Evolutionary conservation across 2,329 filamentous ascomycete species (phyloP), one percentile per base, ranked within the genome.

Genomic region (Cladorrhinum sp.): DNA sequence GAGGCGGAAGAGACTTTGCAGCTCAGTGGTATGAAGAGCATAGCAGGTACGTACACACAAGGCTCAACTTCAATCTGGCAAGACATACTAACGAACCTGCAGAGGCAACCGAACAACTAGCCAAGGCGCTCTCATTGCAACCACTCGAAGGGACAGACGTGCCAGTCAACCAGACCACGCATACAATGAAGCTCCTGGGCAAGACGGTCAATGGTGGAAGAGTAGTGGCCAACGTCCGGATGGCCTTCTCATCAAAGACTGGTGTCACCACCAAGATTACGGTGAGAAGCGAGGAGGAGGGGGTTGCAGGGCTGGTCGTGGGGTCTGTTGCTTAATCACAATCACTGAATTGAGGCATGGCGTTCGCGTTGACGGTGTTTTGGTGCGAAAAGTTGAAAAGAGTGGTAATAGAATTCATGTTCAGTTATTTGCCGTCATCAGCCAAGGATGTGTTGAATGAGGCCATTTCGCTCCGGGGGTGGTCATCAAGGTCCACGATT

Each of bases 221-320:
- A 71, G 94, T 99, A 16, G 91, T 93, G 59, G 90, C 90, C 63
- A 88, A 86, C 66, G 86, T 98, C 66, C 86, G 92, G 76, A 96
- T 99, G 93, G 95, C 93, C 1, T 97, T 87, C 77, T 96, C 91
- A 64, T 87, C 90, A 70, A 96, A 96, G 83, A 89, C 88, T 55
- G 95, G 95, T 57, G 92, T 98, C 24, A 97, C 95, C 61, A 96
- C 94, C 71, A 98, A 98, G 85, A 92, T 99, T 69, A 90, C 89
- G 57, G 91, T 94, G 63, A 85, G 95, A 73, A 90, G 90, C 74
- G 95, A 99, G 75, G 95, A 99, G 77, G 91, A 95, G 73, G 91
- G 91, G 59, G 87, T 99, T 71, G 92, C 95, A 64, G 83, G 87
- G 62, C 81, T 96, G 75, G 86, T 98, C 63, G 84, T 97, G 73